A percentile compares a stretch with the other conserved stretches of the same genome.
Conservation (phyloP, 345 rosid species). For the Euphorbia peplus region DNA sequence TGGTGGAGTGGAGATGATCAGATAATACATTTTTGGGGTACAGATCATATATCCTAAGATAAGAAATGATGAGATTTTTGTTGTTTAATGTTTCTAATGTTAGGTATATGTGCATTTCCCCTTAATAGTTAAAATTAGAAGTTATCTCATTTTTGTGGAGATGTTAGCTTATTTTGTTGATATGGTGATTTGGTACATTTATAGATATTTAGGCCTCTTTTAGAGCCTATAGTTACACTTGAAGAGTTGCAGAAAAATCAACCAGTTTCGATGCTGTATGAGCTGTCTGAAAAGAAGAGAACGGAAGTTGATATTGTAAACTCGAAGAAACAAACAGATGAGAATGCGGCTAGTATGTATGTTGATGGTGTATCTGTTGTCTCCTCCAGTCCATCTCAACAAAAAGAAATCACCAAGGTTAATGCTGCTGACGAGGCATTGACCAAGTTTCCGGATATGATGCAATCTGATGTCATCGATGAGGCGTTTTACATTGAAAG, state of each 20-base stretch:
- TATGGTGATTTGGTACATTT: not conserved
- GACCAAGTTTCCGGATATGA: slow-evolving; percentile 29
- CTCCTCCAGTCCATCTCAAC: slow-evolving; percentile 54
- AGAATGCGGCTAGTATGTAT: slow-evolving; percentile 41
- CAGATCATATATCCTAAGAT: no score
- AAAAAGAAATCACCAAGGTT: slow-evolving; percentile 65
- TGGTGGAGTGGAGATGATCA: no score
- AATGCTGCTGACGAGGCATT: slow-evolving; percentile 62
- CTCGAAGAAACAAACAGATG: slow-evolving; percentile 31
- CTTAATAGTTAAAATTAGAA: no score
- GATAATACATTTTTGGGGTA: no score
- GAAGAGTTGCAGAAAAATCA: slow-evolving; percentile 58
- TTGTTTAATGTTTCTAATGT: no score
- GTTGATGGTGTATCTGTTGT: slow-evolving; percentile 49
- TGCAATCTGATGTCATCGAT: slow-evolving; percentile 17
- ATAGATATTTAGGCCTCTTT: slow-evolving; percentile 57
- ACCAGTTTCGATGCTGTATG: slow-evolving; percentile 54
- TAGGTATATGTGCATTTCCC: no score
- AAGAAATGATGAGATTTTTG: no score
- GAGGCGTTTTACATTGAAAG: not conserved
- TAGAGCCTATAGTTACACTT: slow-evolving; percentile 64
- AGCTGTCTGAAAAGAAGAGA: slow-evolving; percentile 61
- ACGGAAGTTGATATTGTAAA: slow-evolving; percentile 45
- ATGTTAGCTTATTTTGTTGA: not conserved
- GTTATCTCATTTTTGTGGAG: not conserved